Percentiles rank a stretch among this genome's conserved stretches.
These are phyloP conservation scores for Nannizzia gypsea DNA, from an alignment of 2,329 filamentous ascomycete species.

Conservation along the genomic window DNA sequence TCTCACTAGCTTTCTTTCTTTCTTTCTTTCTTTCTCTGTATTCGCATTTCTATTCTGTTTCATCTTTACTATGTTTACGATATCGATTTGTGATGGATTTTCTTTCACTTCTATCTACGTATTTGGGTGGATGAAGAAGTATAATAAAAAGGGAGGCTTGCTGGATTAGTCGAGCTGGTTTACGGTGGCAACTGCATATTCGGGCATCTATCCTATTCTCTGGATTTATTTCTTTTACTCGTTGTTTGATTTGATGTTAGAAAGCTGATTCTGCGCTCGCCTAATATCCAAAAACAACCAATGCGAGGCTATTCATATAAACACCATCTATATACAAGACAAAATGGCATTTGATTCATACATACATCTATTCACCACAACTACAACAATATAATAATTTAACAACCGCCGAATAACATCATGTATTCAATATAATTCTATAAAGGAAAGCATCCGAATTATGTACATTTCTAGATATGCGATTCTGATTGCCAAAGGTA, in stretches of 20 bases:
- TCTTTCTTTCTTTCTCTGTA: background rate
- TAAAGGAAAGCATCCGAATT: background rate
- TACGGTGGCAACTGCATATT: background rate
- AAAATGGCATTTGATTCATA: background rate
- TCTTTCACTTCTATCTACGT: background rate
- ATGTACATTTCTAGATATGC: constrained; percentile 2
- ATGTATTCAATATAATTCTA: background rate
- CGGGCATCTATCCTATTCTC: background rate
- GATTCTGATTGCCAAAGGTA: constrained; percentile 3
- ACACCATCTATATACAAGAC: background rate
- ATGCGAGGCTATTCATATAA: background rate
- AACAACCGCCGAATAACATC: background rate
- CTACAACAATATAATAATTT: too few relatives aligned
- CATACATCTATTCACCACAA: background rate
- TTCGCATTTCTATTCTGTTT: background rate
- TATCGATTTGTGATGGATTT: background rate
- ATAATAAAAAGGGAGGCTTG: background rate
- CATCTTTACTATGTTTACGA: background rate
- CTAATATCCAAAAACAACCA: background rate
- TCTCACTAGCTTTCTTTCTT: background rate
- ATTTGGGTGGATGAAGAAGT: background rate
- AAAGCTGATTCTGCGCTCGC: too few relatives aligned
- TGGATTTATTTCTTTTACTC: background rate
- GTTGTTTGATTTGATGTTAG: background rate
- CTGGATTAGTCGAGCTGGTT: background rate